Evolutionary conservation across 257 asterid genomes (phyloP).

Genomic region (Gardenia jasminoides): DNA sequence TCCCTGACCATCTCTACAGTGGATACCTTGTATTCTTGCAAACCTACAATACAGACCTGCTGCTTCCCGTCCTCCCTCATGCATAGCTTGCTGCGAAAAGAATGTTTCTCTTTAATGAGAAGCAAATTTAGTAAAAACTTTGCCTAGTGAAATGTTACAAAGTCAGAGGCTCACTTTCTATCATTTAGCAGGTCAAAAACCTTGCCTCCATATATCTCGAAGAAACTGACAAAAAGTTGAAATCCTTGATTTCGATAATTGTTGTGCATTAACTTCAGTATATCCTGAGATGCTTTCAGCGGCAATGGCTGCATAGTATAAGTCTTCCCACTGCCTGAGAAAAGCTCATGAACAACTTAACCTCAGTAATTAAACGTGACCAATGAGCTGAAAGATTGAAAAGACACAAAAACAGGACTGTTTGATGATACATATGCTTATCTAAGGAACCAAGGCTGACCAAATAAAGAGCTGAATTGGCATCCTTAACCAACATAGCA

Average conservation of each 20-base stretch:
- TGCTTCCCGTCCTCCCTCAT: conserved; percentile 97
- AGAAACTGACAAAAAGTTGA: conserved; percentile 88
- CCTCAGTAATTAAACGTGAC: not conserved
- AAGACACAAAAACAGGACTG: not conserved
- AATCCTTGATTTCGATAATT: conserved; percentile 94
- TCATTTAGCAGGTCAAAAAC: conserved; percentile 90
- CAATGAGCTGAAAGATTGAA: conserved; percentile 1
- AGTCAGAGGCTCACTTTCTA: conserved; percentile 61
- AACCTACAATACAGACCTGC: conserved; percentile 53
- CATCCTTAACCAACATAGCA: not conserved
- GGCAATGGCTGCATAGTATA: conserved; percentile 98
- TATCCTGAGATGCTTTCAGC: conserved; percentile 84
- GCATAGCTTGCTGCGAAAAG: conserved; percentile 61
- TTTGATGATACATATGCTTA: not conserved
- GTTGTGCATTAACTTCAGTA: conserved; percentile 87
- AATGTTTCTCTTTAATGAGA: not conserved
- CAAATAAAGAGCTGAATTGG: not conserved
- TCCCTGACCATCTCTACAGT: conserved; percentile 70
- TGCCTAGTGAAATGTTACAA: not conserved
- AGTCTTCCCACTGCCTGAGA: conserved; percentile 95
- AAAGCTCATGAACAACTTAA: not conserved
- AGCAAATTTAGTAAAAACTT: no score
- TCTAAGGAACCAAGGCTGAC: not conserved
- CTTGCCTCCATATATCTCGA: conserved; percentile 97
- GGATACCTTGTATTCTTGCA: conserved; percentile 47